Base-by-base conservation (phyloP, 1,284 basidiomycete genomes). In the Phenoliferia sp. region DNA sequence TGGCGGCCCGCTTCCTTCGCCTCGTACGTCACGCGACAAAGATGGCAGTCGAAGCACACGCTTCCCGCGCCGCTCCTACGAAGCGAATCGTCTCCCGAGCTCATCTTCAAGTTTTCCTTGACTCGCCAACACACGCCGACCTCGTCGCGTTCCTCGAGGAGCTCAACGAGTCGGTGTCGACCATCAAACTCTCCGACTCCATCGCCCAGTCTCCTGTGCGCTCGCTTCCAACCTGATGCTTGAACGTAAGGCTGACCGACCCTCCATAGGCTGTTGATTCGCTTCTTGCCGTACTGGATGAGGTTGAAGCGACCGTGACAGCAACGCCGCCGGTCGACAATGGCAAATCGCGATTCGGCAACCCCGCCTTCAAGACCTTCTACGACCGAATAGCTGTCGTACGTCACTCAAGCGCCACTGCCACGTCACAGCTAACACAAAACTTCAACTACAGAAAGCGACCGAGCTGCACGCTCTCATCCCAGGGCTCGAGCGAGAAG, bases 321-420 rank as follows among this genome's bases (percentile, higher is more conserved):
- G 82, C 82, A 2, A 93, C 87, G 0, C 95, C 95, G 3, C 88
- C 94, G 0, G 87, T 95, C 29, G 89, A 94, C 73, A 97, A 97
- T 78, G 86, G 89, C 69, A 87, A 88, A 1, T 97, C 94, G 56
- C 83, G 96, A 32, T 99, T 99, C 76, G 96, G 95, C 2, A 99
- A 99, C 79, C 94, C 95, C 1, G 95, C 95, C 0, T 99, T 99
- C 81, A 84, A 90, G 75, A 86, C 85, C 0, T 94, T 99, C 76
- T 92, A 95, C 76, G 92, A 95, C 79, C 86, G 87, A 75, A 82
- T 98, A 19, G 77, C 81, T 26, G 84, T 89, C 79, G 90, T 89
- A 74, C 73, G 84, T 76, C 32, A 33, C 3, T 54, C 55, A 29
- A 7, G 22, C 48, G 6, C n/a, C 33, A n/a, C 57, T 59, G 34